These are phyloP conservation scores for Secale cereale DNA, from an alignment of 176 grass and related monocot species.

Conservation along the genomic window DNA sequence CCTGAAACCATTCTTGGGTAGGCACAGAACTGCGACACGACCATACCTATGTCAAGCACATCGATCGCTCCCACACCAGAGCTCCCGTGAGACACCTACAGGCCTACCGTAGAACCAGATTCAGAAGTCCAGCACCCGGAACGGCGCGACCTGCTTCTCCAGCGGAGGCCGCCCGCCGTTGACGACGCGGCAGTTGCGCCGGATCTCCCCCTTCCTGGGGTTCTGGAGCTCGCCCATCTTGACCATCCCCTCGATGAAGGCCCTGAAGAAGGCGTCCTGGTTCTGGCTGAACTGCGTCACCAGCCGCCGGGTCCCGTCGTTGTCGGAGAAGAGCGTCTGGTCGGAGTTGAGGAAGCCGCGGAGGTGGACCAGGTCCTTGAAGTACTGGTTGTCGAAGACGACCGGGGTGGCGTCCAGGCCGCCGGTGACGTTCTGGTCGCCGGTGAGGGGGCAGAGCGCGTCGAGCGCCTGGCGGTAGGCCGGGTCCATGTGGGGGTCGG, in stretches of 20 bases:
- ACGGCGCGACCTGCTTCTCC: not conserved
- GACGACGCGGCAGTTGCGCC: slow-evolving; percentile 67
- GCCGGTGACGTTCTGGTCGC: slow-evolving; percentile 60
- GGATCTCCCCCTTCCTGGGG: slow-evolving; percentile 66
- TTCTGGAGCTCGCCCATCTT: slow-evolving; percentile 88
- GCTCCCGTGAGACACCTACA: not conserved
- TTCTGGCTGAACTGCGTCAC: slow-evolving; percentile 50
- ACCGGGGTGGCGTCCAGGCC: slow-evolving; percentile 70
- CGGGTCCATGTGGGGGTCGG: slow-evolving; percentile 84
- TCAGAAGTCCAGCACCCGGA: slow-evolving; percentile 23
- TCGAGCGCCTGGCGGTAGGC: slow-evolving; percentile 45
- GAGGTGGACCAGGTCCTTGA: slow-evolving; percentile 76
- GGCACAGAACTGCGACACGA: slow-evolving; percentile 12
- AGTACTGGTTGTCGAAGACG: slow-evolving; percentile 91
- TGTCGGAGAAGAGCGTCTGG: slow-evolving; percentile 87
- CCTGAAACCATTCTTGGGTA: slow-evolving; percentile 9
- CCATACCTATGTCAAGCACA: slow-evolving; percentile 21
- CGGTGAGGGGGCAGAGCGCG: slow-evolving; percentile 54
- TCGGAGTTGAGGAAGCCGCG: slow-evolving; percentile 91
- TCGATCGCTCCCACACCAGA: not conserved
- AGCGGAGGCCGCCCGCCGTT: slow-evolving; percentile 32
- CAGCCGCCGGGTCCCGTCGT: slow-evolving; percentile 28
- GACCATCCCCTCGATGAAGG: slow-evolving; percentile 80
- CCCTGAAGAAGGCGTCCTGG: slow-evolving; percentile 72
- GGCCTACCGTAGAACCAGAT: not conserved